These are phyloP conservation scores for Davidsoniella australis DNA, from an alignment of 2,329 filamentous ascomycete species.

Conservation along the genomic window DNA sequence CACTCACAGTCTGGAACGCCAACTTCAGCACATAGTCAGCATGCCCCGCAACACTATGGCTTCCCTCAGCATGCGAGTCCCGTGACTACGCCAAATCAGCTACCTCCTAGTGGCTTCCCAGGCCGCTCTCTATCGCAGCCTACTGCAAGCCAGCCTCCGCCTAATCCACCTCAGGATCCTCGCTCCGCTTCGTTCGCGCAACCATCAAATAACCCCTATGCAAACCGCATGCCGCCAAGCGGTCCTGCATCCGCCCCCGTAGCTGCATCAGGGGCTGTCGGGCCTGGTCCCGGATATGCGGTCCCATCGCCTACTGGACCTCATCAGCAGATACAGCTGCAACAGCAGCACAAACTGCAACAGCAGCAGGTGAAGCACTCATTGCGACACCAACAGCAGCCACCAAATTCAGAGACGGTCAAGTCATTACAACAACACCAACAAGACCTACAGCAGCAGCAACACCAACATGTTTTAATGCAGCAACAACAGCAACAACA, in stretches of 20 bases:
- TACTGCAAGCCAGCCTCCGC: constrained; percentile 31
- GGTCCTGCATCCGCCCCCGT: constrained; percentile 1
- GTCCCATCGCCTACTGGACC: background rate
- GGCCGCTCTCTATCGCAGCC: background rate
- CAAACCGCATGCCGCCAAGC: background rate
- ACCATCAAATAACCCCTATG: constrained; percentile 6
- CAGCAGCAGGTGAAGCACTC: background rate
- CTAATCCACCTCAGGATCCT: constrained; percentile 1
- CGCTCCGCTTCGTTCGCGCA: constrained; percentile 11
- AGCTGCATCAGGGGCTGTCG: background rate
- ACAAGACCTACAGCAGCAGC: background rate
- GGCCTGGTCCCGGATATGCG: constrained; percentile 1
- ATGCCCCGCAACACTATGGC: constrained; percentile 17
- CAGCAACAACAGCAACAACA: constrained; percentile 3
- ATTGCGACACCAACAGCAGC: background rate
- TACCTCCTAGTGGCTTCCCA: constrained; percentile 16
- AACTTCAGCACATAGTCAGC: constrained; percentile 44
- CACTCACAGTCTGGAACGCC: constrained; percentile 40
- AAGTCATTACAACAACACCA: background rate
- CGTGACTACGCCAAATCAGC: constrained; percentile 24
- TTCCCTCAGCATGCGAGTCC: constrained; percentile 37
- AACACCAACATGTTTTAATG: background rate
- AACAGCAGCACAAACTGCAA: background rate
- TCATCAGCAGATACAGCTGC: background rate
- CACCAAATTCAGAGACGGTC: background rate